Conservation (phyloP, 495 filamentous ascomycete species). For the Penicillium paradoxum region DNA sequence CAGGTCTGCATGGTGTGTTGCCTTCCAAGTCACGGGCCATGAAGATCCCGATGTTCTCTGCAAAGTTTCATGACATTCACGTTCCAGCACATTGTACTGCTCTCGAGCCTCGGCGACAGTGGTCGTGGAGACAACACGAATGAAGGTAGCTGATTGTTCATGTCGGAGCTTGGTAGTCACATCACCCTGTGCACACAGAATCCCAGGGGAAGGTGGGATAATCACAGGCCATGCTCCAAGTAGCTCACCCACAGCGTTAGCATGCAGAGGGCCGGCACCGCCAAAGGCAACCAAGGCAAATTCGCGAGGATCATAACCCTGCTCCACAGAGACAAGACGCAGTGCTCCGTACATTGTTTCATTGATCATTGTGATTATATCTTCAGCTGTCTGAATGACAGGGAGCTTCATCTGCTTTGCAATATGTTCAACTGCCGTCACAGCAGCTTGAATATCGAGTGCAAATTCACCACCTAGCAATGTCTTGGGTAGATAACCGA, state of each 20-base stretch:
- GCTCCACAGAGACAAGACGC: slow-evolving; percentile 47
- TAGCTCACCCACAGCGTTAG: slow-evolving; percentile 44
- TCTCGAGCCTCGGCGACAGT: slow-evolving; percentile 20
- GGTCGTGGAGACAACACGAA: slow-evolving; percentile 30
- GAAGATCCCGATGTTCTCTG: slow-evolving; percentile 9
- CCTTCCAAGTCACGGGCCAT: slow-evolving; percentile 22
- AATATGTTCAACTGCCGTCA: slow-evolving; percentile 33
- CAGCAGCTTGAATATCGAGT: slow-evolving; percentile 37
- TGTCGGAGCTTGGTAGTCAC: slow-evolving; percentile 44
- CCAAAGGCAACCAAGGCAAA: slow-evolving; percentile 51
- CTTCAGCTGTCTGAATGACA: slow-evolving; percentile 41
- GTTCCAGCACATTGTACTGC: slow-evolving; percentile 22
- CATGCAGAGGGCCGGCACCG: slow-evolving; percentile 48
- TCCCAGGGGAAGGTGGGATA: slow-evolving; percentile 46
- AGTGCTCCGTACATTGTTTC: slow-evolving; percentile 50
- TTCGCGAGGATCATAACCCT: slow-evolving; percentile 48
- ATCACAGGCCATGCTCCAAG: slow-evolving; percentile 49
- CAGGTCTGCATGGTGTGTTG: slow-evolving; percentile 40
- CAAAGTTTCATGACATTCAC: slow-evolving; percentile 17
- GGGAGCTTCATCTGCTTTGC: slow-evolving; percentile 41
- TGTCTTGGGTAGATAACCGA: slow-evolving; percentile 45
- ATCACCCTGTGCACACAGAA: slow-evolving; percentile 48
- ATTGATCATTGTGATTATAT: slow-evolving; percentile 46
- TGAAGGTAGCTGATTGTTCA: slow-evolving; percentile 41
- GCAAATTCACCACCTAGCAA: slow-evolving; percentile 44